phyloP scores from a whole-genome alignment of 805 yeast genomes.

The Wickerhamomyces rabaulensis region DNA sequence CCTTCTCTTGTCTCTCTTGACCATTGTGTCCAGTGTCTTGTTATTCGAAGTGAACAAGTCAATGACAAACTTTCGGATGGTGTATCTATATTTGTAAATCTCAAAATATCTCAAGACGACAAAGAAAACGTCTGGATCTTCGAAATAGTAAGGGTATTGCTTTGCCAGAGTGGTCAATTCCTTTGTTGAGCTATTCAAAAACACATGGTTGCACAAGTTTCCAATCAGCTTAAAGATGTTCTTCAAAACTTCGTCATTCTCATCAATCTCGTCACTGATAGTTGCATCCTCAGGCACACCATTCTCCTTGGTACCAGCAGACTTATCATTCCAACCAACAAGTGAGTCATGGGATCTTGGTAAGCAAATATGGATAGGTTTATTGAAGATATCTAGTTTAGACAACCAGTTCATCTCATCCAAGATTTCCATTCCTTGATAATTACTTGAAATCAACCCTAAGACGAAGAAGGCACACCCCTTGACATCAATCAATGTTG shows the following conservation, averaged over 20 bases:
- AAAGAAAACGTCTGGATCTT: conserved; percentile 48
- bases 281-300: conserved; percentile 6
- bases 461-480: conserved; percentile 76
- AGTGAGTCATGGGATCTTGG: conserved; percentile 32
- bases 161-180: conserved; percentile 51
- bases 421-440: conserved; percentile 77
- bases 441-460: conserved; percentile 68
- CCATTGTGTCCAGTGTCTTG: conserved; percentile 45
- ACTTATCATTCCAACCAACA: conserved; percentile 13
- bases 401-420: conserved; percentile 78
- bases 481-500: conserved; percentile 54
- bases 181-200: conserved; percentile 49
- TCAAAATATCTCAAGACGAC: conserved; percentile 47
- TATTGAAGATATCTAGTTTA: conserved; percentile 37
- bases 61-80: conserved; percentile 58
- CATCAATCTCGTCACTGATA: conserved; percentile 8
- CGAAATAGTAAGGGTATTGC: conserved; percentile 47
- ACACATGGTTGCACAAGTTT: conserved; percentile 50
- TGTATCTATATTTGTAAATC: conserved; percentile 54
- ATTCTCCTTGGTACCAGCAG: conserved; percentile 3
- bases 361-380: conserved; percentile 37
- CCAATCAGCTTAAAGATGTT: conserved; percentile 37
- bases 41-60: conserved; percentile 52
- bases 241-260: conserved; percentile 24
- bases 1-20: conserved; percentile 38